These are phyloP conservation scores for Dichotomopilus funicola DNA, from an alignment of 2,329 filamentous ascomycete genomes.

Conservation along the genomic window DNA sequence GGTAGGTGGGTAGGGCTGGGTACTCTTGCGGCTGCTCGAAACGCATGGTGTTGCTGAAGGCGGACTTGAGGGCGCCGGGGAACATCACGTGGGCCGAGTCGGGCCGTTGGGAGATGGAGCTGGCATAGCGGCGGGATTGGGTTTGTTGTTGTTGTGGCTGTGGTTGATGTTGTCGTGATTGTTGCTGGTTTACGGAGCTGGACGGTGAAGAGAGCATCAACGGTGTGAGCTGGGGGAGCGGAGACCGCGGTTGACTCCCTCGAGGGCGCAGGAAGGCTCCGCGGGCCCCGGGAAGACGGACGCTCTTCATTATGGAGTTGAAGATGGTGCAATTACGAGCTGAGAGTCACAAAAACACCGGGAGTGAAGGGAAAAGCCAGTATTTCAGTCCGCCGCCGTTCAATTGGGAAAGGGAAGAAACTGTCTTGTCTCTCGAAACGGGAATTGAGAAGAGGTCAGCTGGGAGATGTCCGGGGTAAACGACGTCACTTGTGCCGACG, in stretches of 20 bases:
- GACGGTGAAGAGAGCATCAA: background rate
- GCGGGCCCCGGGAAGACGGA: slow-evolving; percentile 9
- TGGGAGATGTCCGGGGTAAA: slow-evolving; percentile 7
- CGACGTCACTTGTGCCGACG: slow-evolving; percentile 26
- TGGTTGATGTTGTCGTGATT: background rate
- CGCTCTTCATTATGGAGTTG: slow-evolving; percentile 17
- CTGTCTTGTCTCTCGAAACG: background rate
- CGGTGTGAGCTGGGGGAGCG: slow-evolving; percentile 19
- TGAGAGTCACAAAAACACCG: background rate
- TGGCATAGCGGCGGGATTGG: slow-evolving; percentile 31
- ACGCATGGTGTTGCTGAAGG: slow-evolving; percentile 73
- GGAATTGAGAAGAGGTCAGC: slow-evolving; percentile 3
- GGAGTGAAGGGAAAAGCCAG: background rate
- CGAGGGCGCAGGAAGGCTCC: slow-evolving; percentile 12
- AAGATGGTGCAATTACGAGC: background rate
- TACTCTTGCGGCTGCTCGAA: slow-evolving; percentile 70
- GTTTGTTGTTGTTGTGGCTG: slow-evolving; percentile 14
- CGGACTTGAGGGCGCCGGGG: slow-evolving; percentile 90
- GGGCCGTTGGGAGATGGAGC: slow-evolving; percentile 50
- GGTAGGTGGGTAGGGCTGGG: slow-evolving; percentile 80
- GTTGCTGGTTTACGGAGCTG: background rate
- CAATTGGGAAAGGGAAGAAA: slow-evolving; percentile 8
- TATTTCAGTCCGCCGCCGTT: slow-evolving; percentile 1
- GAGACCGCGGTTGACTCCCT: slow-evolving; percentile 8
- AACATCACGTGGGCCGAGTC: slow-evolving; percentile 61